phyloP scores from a whole-genome alignment of 2,329 filamentous ascomycete genomes.

The Pseudopithomyces chartarum region DNA sequence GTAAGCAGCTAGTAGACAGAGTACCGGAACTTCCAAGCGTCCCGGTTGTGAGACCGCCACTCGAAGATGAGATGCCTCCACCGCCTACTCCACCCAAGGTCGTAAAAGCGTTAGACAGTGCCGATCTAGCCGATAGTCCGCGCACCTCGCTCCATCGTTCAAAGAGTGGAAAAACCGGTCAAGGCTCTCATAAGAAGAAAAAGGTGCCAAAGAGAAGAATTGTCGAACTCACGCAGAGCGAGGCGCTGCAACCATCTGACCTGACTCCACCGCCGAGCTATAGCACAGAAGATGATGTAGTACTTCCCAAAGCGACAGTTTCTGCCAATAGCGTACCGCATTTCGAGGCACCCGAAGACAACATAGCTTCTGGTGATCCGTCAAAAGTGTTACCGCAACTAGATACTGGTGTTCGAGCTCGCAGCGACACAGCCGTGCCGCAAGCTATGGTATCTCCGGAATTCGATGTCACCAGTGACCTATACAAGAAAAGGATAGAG shows the following conservation, averaged over 20 bases:
- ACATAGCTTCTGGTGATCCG: constrained; percentile 31
- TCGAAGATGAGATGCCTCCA: constrained; percentile 63
- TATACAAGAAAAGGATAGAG: constrained; percentile 88
- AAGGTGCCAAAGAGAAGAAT: constrained; percentile 62
- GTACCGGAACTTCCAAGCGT: constrained; percentile 75
- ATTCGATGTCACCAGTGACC: constrained; percentile 72
- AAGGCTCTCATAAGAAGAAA: constrained; percentile 61
- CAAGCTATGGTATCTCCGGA: constrained; percentile 44
- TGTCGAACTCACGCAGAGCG: constrained; percentile 60
- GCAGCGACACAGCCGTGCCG: constrained; percentile 13
- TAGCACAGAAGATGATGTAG: constrained; percentile 12
- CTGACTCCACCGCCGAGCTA: constrained; percentile 13
- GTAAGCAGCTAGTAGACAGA: constrained; percentile 81
- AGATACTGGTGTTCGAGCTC: constrained; percentile 32
- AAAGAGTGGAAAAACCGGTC: constrained; percentile 39
- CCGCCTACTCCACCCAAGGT: constrained; percentile 65
- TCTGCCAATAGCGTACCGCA: constrained; percentile 24
- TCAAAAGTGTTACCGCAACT: constrained; percentile 39
- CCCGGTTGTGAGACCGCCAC: constrained; percentile 74
- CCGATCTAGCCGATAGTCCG: constrained; percentile 23
- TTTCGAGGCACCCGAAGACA: constrained; percentile 32
- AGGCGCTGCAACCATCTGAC: constrained; percentile 21
- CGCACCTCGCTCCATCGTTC: constrained; percentile 40
- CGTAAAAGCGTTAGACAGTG: constrained; percentile 31
- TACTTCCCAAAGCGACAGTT: constrained; percentile 16